phyloP scores from a whole-genome alignment of 345 rosid genomes.

The Brassica juncea region DNA sequence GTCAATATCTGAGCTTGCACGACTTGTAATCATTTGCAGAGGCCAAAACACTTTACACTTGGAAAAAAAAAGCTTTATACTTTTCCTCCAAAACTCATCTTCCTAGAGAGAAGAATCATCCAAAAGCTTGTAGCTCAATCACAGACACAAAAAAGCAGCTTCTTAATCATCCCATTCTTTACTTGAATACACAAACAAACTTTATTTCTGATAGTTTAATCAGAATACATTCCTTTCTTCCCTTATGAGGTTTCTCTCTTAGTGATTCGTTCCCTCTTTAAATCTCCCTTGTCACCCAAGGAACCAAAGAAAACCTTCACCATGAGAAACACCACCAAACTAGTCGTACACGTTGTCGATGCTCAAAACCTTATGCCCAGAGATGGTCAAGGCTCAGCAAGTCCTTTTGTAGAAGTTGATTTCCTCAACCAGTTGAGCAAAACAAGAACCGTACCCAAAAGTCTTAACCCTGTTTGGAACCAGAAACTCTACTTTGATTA shows the following conservation, averaged over 20 bases:
- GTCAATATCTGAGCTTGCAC: background rate
- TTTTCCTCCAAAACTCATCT: constrained; percentile 28
- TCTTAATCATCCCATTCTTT: constrained; percentile 63
- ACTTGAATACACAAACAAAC: constrained; percentile 38
- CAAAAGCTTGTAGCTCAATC: constrained; percentile 24
- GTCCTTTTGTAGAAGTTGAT: constrained; percentile 56
- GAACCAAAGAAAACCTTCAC: constrained; percentile 30
- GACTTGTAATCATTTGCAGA: constrained; percentile 19
- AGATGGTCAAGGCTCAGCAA: constrained; percentile 59
- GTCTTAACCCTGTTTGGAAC: constrained; percentile 53
- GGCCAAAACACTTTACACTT: background rate
- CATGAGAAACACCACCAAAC: constrained; percentile 45
- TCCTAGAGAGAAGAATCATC: constrained; percentile 9
- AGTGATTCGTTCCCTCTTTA: constrained; percentile 35
- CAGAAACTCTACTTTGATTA: constrained; percentile 54
- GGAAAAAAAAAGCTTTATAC: constrained; percentile 1
- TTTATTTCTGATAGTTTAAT: constrained; percentile 33
- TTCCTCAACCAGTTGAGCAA: constrained; percentile 51
- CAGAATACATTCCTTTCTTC: constrained; percentile 62
- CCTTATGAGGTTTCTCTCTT: constrained; percentile 32
- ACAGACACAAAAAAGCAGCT: constrained; percentile 40
- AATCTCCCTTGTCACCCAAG: constrained; percentile 34
- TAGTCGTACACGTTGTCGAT: constrained; percentile 54
- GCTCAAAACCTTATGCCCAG: constrained; percentile 58
- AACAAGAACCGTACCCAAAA: constrained; percentile 51